phyloP scores from a whole-genome alignment of 169 alveolate genomes.

The Cryptosporidium sp. region DNA sequence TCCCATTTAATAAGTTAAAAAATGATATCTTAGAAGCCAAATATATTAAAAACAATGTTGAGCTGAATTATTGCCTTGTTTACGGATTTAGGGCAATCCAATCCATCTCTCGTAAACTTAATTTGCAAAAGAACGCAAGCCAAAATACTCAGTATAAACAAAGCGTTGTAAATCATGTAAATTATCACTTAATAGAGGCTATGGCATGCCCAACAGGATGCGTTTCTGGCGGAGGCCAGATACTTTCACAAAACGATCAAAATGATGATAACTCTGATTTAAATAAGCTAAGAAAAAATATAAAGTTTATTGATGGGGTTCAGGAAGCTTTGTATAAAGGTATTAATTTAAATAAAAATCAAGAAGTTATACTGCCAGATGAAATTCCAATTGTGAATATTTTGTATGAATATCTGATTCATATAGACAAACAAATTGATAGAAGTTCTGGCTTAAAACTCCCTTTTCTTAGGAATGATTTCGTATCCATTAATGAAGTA shows the following conservation, averaged over 20 bases:
- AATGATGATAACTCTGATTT: conserved; percentile 21
- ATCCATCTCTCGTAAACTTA: conserved; percentile 80
- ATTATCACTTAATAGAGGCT: conserved; percentile 88
- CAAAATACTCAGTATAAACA: conserved; percentile 26
- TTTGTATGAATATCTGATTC: conserved; percentile 32
- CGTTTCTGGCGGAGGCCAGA: conserved; percentile 93
- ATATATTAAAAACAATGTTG: background rate
- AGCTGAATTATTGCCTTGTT: conserved; percentile 25
- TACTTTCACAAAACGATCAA: conserved; percentile 32
- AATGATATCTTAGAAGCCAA: conserved; percentile 22
- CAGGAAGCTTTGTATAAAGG: conserved; percentile 33
- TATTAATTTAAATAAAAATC: background rate
- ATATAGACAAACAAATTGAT: conserved; percentile 8
- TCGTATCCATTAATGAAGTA: background rate
- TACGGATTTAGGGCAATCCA: conserved; percentile 73
- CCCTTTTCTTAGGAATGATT: conserved; percentile 58
- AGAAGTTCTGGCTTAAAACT: background rate
- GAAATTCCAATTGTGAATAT: conserved; percentile 42
- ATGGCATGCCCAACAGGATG: conserved; percentile 97
- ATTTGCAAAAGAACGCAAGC: conserved; percentile 82
- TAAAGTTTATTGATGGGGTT: conserved; percentile 70
- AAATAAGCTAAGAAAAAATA: conserved; percentile 75
- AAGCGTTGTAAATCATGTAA: conserved; percentile 58
- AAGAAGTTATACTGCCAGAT: conserved; percentile 16
- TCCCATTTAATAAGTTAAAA: conserved; percentile 8